Evolutionary conservation across 2,329 filamentous ascomycete genomes (phyloP), one percentile per base, ranked within the genome.

Genomic region (Neonectria hederae): DNA sequence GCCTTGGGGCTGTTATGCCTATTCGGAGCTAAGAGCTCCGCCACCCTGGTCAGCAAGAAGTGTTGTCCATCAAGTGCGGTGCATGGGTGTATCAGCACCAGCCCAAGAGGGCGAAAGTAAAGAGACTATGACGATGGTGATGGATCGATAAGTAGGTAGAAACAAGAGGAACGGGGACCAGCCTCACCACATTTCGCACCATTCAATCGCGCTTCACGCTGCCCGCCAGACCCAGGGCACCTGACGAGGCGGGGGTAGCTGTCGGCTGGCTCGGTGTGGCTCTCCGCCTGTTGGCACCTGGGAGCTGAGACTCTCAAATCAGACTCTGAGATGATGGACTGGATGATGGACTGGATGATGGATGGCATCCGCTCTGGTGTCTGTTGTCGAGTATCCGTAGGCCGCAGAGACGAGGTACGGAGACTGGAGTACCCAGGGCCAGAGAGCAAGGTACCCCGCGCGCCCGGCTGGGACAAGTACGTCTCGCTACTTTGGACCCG

Each of bases 401-500:
- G 35, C 35, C 17, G 35, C 13, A 9, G 35, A 21, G 21, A 53
- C 49, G 21, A 40, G 26, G 24, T 32, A 61, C 38, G 46, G 59
- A 53, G 65, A 54, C 46, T 61, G 57, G 53, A 57, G 62, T 54
- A 58, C 58, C 54, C 40, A 56, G 42, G 52, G 53, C 42, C 35
- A 17, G 30, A 54, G 46, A 48, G 54, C 55, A 60, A 62, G 57
- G 69, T 73, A 73, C 71, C 69, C 67, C 61, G 65, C 56, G 51
- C 64, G 68, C 66, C 62, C 64, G 64, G 60, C 65, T 56, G 43
- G 61, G 52, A 56, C 63, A 61, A 66, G 62, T 65, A 67, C 52
- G 59, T 71, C 59, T 63, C 53, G 64, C 69, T 68, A 68, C 65
- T 43, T 72, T 59, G 62, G 67, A 59, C 59, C 61, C 58, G 59